Evolutionary conservation across 2,329 filamentous ascomycete genomes (phyloP), one percentile per base, ranked within the genome.

Genomic region (Penicillium sp.): DNA sequence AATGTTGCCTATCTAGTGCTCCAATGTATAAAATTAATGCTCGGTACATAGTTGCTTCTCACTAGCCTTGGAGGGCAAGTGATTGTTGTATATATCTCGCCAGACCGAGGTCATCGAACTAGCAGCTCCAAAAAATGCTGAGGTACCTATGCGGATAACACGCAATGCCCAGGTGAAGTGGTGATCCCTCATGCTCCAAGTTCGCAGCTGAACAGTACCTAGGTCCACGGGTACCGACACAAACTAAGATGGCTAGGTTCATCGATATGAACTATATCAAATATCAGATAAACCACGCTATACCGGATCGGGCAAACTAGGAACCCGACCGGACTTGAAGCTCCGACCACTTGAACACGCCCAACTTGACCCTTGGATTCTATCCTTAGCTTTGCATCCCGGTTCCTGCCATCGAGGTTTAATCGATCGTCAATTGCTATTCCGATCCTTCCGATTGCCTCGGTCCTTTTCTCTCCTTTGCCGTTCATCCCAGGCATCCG

Each of bases 271-370:
- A 27, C 11, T 10, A 20, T 37, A 37, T 37, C 32, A 28, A 40
- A 38, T 35, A 24, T 40, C 44, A 49, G 50, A 46, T 53, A 23
- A 36, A 51, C 32, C 26, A 31, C 51, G 50, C 56, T 59, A 59
- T 42, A 54, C 53, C 55, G 32, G 23, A 58, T 59, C 38, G 40
- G 56, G 50, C 27, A 39, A 10, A 10, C 42, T 45, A 31, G 13
- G 38, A 54, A 40, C 47, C 48, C 53, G 41, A 56, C 41, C 31
- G 31, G 31, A 34, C 8, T 10, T 40, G n/a, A 43, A 44, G 37
- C 50, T 51, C 52, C 48, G 51, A 46, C 52, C 40, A 43, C 31
- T 20, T 20, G 31, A 6, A 34, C 31, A 34, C 46, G 39, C 38
- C 48, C 45, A 44, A 47, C 47, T 46, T 50, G 44, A 51, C 46